Base-by-base conservation (phyloP, 176 grass and related monocot species). In the Tillandsia fasciculata region DNA sequence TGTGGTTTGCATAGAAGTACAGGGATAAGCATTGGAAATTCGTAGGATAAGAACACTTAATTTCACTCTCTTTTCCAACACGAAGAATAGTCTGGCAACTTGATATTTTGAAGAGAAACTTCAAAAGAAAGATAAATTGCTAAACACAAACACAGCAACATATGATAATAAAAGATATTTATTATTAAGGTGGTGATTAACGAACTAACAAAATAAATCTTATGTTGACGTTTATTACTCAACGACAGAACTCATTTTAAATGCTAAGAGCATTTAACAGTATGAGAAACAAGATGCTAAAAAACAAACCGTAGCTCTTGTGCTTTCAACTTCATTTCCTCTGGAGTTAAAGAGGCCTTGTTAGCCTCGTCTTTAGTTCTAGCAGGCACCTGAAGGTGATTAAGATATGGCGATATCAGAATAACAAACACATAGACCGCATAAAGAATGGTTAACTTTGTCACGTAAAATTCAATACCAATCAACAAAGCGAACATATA, bases 251-350 rank as follows among this genome's bases (percentile, higher is more conserved):
- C 33, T 42, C 33, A 42, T 42, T 42, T 42, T 42, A 42, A 42
- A 42, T 42, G 33, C 4, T 42, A 42, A 42, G 33, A 42, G 33
- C 33, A 42, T 42, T 10, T 1, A 17, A 68, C 9, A 23, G n/a
- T n/a, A 54, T 23, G 76, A 70, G 64, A 67, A 76, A 77, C 69
- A 68, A 64, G 50, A 66, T 81, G 57, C 74, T 72, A 54, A 73
- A 75, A 70, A 51, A 85, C 77, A 47, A 64, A 94, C 95, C 90
- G 78, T 68, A 94, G 87, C 66, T 99, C 95, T 52, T 94, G 84
- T 2, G 95, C 87, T 84, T 90, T 99, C 64, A 88, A 63, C 86
- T 88, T 99, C 74, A 86, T 71, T 88, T 99, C 95, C 73, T 99
- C 90, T 29, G 87, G 84, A 48, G 95, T 90, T 63, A 99, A 22